Percentiles rank a stretch among this genome's conserved stretches.
Conservation (phyloP, 2,329 filamentous ascomycete species). For the Trematosphaeria pertusa region DNA sequence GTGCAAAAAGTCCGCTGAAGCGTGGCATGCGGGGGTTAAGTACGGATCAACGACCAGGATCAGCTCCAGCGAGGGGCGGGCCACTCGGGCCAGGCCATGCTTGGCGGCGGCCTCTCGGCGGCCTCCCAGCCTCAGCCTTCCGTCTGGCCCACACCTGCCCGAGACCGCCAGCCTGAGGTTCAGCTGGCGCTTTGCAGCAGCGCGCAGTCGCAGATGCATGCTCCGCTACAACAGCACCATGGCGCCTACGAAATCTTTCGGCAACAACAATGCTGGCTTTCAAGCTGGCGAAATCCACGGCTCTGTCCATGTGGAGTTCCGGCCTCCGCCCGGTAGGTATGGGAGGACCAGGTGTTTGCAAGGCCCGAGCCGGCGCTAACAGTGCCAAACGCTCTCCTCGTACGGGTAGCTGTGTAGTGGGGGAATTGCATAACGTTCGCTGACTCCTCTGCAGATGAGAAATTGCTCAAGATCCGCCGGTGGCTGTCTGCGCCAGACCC, state of each 20-base stretch:
- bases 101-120: not conserved
- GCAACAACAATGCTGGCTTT: constrained; percentile 18
- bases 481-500: constrained; percentile 44
- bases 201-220: constrained; percentile 4
- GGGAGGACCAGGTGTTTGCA: constrained; percentile 6
- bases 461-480: constrained; percentile 8
- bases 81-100: not conserved
- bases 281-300: constrained; percentile 16
- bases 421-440: not conserved
- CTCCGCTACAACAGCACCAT: constrained; percentile 10
- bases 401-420: not conserved
- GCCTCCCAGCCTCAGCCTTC: no score
- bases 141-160: not conserved
- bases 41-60: no score
- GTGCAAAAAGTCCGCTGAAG: no score
- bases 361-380: constrained; percentile 11
- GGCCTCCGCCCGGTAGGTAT: constrained; percentile 16
- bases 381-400: not conserved
- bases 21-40: no score
- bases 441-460: constrained; percentile 7
- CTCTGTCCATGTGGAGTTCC: constrained; percentile 13
- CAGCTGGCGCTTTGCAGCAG: constrained; percentile 6
- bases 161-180: constrained; percentile 7
- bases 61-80: no score
- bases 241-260: constrained; percentile 14